Base-by-base conservation (phyloP, 805 yeast species). In the Candida ortonii region DNA sequence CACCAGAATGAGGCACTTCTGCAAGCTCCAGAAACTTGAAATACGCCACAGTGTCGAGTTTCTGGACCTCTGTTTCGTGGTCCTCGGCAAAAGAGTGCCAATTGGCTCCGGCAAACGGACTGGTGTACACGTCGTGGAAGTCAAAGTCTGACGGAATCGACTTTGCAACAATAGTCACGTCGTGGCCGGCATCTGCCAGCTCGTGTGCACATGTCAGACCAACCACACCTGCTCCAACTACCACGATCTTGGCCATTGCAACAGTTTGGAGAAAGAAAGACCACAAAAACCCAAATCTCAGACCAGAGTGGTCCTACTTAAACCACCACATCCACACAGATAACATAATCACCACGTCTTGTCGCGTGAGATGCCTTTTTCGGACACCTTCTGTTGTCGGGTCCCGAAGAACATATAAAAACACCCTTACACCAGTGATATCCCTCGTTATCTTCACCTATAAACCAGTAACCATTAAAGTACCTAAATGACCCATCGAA, bases 161-260 rank as follows among this genome's bases (percentile, higher is more conserved):
- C 24, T 57, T 65, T 1, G 84, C 78, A 7, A 81, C 55, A 5
- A 81, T 57, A 2, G 68, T 67, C n/a, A 78, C 63, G 10, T 45
- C 41, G 36, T 63, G 56, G 1, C 64, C 65, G 16, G 50, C 52
- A 39, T 73, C 72, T 2, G 62, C 46, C n/a, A 78, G 55, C 1
- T 62, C 68, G 16, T 67, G 53, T 0, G 81, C 83, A 2, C 68
- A 51, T 0, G 80, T 61, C 15, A 78, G 66, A 2, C 84, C 84
- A 21, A 75, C 61, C 11, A 79, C 78, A 3, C 82, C 83, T 1
- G 80, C 78, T 8, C 59, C 59, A 21, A 53, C 28, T 18, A 53
- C 54, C 16, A 50, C 53, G 3, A 49, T 44, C 15, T 46, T 49
- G 2, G 49, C 47, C 55, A 49, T 50, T 3, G n/a, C n/a, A n/a